Conservation (phyloP, 192 early-diverging fungal genomes). For the Phycomyces blakesleeanus region DNA sequence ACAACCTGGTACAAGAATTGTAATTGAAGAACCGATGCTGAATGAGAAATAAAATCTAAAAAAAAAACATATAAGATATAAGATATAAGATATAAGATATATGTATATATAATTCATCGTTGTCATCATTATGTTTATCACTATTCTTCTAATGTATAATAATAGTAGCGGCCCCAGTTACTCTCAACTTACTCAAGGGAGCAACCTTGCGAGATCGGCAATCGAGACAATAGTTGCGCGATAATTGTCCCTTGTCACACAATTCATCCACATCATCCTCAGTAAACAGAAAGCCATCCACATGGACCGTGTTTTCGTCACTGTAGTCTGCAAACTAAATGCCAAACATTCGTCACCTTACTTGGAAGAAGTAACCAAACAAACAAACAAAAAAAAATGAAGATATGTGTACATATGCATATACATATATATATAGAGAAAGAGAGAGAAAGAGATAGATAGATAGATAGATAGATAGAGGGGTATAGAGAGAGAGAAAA, state of each 20-base stretch:
- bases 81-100: too few relatives aligned
- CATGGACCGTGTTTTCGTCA: conserved; percentile 53
- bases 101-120: too few relatives aligned
- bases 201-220: conserved; percentile 46
- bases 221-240: conserved; percentile 50
- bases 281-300: conserved; percentile 53
- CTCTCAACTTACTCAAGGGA: conserved; percentile 43
- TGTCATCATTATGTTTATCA: too few relatives aligned
- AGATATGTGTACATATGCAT: too few relatives aligned
- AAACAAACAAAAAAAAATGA: not conserved
- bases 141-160: not conserved
- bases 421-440: too few relatives aligned
- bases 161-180: not conserved
- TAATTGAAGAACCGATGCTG: conserved; percentile 51
- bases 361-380: not conserved
- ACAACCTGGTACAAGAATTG: conserved; percentile 50
- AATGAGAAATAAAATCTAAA: conserved; percentile 58
- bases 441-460: not conserved
- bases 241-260: conserved; percentile 49
- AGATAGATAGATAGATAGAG: too few relatives aligned
- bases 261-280: conserved; percentile 61
- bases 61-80: not conserved
- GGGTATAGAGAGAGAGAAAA: too few relatives aligned
- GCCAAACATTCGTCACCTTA: not conserved
- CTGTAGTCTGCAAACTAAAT: conserved; percentile 48